Evolutionary conservation across 2,329 filamentous ascomycete species (phyloP), one percentile per base, ranked within the genome.

Genomic region (Cladobotryum protrusum): DNA sequence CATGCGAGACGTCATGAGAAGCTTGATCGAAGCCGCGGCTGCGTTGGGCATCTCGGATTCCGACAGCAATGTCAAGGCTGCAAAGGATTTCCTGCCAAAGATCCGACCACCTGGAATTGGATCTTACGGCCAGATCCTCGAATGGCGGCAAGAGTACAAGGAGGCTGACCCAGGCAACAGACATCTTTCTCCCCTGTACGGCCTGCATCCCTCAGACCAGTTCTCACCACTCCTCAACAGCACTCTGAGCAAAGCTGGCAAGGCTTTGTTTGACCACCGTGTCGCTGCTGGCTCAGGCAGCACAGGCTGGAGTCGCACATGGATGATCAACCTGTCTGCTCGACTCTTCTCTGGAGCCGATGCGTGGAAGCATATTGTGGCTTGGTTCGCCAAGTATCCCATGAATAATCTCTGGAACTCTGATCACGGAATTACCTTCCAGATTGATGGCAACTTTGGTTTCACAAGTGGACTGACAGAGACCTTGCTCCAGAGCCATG

Each of bases 371-470:
- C 51, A 52, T 32, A 29, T 56, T n/a, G 43, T 52, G 8, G 44
- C 24, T 18, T 54, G 70, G 1, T 56, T 70, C n/a, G 60, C 65
- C 5, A 45, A 33, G 13, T 54, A 52, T 24, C 52, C 52, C 5
- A 47, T 43, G 4, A 36, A 46, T 2, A 74, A 73, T 52, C 57
- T 74, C 20, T 62, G 71, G 19, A 70, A 72, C 42, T 65, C 63
- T 5, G 67, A 72, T 32, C 45, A 49, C 45, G 56, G 56, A 19
- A 52, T 49, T 3, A 56, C 55, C n/a, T 75, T 76, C 54, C 74
- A 76, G 56, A 73, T 75, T 9, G 74, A 77, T 51, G 74, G 74
- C 4, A 77, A 77, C 50, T 73, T 75, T 53, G 75, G 74, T 3
- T 68, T 69, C 9, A 67, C 67, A 2, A 67, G 69, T 6, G 73